phyloP scores from a whole-genome alignment of 2,329 filamentous ascomycete genomes.

The Colletotrichum trifolii region DNA sequence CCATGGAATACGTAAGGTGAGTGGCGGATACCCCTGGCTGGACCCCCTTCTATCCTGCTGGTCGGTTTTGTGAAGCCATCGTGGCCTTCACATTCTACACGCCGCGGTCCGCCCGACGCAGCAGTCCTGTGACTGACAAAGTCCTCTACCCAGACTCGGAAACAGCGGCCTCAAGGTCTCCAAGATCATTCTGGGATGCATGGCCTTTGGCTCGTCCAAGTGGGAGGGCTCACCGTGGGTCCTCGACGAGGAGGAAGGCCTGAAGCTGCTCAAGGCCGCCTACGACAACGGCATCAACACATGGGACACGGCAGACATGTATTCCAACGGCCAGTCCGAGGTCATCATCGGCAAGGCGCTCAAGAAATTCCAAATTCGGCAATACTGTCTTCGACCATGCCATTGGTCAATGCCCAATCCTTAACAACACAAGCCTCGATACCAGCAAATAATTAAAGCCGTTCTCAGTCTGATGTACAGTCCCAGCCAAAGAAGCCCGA shows the following conservation, averaged over 20 bases:
- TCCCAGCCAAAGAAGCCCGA: too few relatives aligned
- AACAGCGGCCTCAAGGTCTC: slow-evolving; percentile 55
- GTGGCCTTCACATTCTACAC: too few relatives aligned
- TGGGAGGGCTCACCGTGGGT: slow-evolving; percentile 50
- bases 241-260: slow-evolving; percentile 47
- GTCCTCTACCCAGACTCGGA: slow-evolving; percentile 43
- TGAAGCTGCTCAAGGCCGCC: slow-evolving; percentile 52
- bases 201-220: slow-evolving; percentile 46
- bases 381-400: too few relatives aligned
- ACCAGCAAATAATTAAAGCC: too few relatives aligned
- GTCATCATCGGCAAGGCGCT: slow-evolving; percentile 73
- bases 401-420: too few relatives aligned
- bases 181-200: slow-evolving; percentile 51
- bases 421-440: too few relatives aligned
- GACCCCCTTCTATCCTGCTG: slow-evolving; percentile 2
- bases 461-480: too few relatives aligned
- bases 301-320: slow-evolving; percentile 65
- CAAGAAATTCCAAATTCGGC: slow-evolving; percentile 71
- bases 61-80: too few relatives aligned
- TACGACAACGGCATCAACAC: slow-evolving; percentile 56
- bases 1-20: slow-evolving; percentile 40
- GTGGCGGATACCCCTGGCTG: slow-evolving; percentile 4
- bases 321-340: slow-evolving; percentile 73
- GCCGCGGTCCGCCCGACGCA: too few relatives aligned
- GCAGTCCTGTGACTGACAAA: too few relatives aligned